Evolutionary conservation across 169 alveolate species (phyloP).

Genomic region (Plasmodium knowlesi): DNA sequence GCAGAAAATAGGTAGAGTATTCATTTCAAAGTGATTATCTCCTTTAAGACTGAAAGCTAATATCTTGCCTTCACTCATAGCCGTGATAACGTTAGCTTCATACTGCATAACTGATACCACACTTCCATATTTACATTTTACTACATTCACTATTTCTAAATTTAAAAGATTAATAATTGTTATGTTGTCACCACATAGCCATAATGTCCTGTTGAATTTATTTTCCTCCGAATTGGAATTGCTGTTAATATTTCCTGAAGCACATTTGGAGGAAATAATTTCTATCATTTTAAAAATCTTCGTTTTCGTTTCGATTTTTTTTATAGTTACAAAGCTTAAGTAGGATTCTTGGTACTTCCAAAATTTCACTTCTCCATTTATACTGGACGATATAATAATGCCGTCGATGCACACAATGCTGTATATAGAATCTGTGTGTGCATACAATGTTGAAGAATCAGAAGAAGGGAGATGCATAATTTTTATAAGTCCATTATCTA

Average conservation of each 20-base stretch:
- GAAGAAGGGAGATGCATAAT: constrained; percentile 74
- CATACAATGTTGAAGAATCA: constrained; percentile 71
- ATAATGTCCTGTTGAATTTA: constrained; percentile 50
- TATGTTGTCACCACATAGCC: constrained; percentile 76
- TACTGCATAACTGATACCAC: constrained; percentile 74
- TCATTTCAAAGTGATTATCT: constrained; percentile 64
- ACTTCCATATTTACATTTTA: constrained; percentile 66
- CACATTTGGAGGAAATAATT: constrained; percentile 32
- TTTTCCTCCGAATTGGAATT: background rate
- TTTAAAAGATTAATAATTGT: constrained; percentile 64
- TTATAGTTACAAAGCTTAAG: constrained; percentile 61
- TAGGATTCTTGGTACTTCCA: constrained; percentile 69
- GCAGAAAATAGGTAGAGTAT: constrained; percentile 63
- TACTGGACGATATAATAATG: constrained; percentile 54
- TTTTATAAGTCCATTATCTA: constrained; percentile 70
- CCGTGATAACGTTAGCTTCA: constrained; percentile 72
- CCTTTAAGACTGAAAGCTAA: constrained; percentile 62
- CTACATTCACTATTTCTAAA: constrained; percentile 40
- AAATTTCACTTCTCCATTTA: constrained; percentile 74
- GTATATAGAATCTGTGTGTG: constrained; percentile 71
- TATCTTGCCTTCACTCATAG: constrained; percentile 75
- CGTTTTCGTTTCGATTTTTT: constrained; percentile 70
- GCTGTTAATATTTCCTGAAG: background rate
- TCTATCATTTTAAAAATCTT: constrained; percentile 72
- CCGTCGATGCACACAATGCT: constrained; percentile 75